Evolutionary conservation across 2,329 filamentous ascomycete species (phyloP), one percentile per base, ranked within the genome.

Genomic region (Ophiocordyceps robertsii): DNA sequence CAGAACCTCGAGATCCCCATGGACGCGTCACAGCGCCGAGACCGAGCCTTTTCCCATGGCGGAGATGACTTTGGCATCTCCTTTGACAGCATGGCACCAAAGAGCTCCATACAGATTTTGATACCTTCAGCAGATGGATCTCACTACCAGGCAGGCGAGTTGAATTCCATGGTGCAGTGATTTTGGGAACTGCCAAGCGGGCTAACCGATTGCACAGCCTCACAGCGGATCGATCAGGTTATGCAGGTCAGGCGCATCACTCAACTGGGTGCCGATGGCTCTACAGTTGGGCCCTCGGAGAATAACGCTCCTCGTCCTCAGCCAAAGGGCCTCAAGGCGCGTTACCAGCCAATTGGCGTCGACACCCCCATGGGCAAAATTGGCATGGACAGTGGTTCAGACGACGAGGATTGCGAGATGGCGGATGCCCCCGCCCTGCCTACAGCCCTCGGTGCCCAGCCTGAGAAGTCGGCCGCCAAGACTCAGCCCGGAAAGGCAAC

Each of bases 311-410:
- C 76, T 39, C 73, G 80, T 45, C 66, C 73, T 38, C 84, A 88
- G 56, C 82, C 84, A 1, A 69, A 73, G 52, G 80, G 77, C 7
- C 63, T 89, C 42, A 77, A 72, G 52, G 73, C 79, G 59, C 75
- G 82, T 30, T 87, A 75, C 59, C 71, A 72, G 42, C 82, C 83
- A 1, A 73, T 82, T 37, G 83, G 83, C 27, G 67, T 75, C 37
- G 54, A 53, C 44, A 54, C 51, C 19, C 45, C 57, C 29, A 53
- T 56, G 50, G 56, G 52, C 37, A 56, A 47, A 13, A 70, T 70
- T 48, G 68, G 68, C 11, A 42, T 32, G n/a, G 67, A 66, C 24
- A 37, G 16, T 24, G 61, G 51, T 1, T 47, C 51, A 2, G 60
- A 56, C 12, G 66, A 70, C 14, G 64, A 62, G 6, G 66, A 66